Evolutionary conservation across 164 flowering plant genomes (phyloP).

Genomic region (Vitis cinerea): DNA sequence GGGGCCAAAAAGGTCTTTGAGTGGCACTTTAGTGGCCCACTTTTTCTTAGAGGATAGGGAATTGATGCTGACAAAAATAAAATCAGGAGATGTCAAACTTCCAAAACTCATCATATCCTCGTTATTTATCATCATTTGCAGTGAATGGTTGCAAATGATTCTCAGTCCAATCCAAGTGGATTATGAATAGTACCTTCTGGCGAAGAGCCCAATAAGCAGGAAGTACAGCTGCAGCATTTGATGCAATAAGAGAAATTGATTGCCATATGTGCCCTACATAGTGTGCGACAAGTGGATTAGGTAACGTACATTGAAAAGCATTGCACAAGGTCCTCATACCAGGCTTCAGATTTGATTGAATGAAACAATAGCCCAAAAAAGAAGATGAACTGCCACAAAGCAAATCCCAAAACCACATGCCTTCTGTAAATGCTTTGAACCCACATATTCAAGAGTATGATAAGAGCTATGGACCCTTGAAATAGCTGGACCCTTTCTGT

Average conservation of each 20-base stretch:
- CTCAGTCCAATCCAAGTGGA: background rate
- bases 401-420: too few relatives aligned
- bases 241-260: conserved; percentile 76
- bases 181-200: conserved; percentile 51
- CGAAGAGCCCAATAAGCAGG: conserved; percentile 90
- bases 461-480: too few relatives aligned
- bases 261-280: conserved; percentile 77
- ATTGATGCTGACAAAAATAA: too few relatives aligned
- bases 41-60: too few relatives aligned
- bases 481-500: background rate
- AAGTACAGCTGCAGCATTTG: conserved; percentile 90
- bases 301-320: background rate
- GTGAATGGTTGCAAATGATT: background rate
- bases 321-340: too few relatives aligned
- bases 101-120: background rate
- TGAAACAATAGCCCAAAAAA: background rate
- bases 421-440: too few relatives aligned
- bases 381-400: background rate
- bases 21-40: too few relatives aligned
- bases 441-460: too few relatives aligned
- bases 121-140: background rate
- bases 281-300: conserved; percentile 18
- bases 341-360: background rate
- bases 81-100: too few relatives aligned
- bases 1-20: too few relatives aligned